Conservation (phyloP, 306 rosid genomes). For the Alnus glutinosa region DNA sequence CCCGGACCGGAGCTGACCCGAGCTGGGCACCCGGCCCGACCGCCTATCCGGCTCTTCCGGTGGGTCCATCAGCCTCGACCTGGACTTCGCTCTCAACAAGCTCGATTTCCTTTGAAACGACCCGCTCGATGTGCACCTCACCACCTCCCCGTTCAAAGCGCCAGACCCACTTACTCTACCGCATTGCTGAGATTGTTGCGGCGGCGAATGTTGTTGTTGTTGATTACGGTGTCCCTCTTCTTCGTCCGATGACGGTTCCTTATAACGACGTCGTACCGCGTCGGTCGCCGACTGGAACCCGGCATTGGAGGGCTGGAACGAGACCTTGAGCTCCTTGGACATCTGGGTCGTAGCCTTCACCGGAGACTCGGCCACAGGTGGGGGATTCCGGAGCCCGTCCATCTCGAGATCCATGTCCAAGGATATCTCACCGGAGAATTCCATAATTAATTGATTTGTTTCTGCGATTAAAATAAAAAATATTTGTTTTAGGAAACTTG, state of each 20-base stretch:
- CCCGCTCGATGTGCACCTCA: slow-evolving; percentile 71
- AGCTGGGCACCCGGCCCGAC: slow-evolving; percentile 40
- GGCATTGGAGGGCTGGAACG: slow-evolving; percentile 43
- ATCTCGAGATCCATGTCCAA: slow-evolving; percentile 94
- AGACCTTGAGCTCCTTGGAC: slow-evolving; percentile 60
- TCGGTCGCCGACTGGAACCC: slow-evolving; percentile 29
- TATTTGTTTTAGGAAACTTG: not conserved
- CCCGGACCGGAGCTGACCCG: slow-evolving; percentile 69
- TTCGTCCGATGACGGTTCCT: slow-evolving; percentile 32
- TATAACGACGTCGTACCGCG: slow-evolving; percentile 45
- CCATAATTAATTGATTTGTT: slow-evolving; percentile 40
- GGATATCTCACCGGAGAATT: slow-evolving; percentile 68
- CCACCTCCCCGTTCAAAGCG: slow-evolving; percentile 40
- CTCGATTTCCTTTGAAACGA: slow-evolving; percentile 53
- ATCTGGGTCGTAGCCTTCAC: slow-evolving; percentile 4
- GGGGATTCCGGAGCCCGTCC: slow-evolving; percentile 61
- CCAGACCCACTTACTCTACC: not conserved
- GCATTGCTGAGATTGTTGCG: not conserved
- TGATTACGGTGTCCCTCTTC: slow-evolving; percentile 38
- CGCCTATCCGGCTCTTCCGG: slow-evolving; percentile 51
- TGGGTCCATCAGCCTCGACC: slow-evolving; percentile 81
- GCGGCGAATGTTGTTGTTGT: slow-evolving; percentile 1
- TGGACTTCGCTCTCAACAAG: slow-evolving; percentile 52
- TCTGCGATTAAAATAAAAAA: not conserved
- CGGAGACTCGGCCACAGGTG: slow-evolving; percentile 67